Base-by-base conservation (phyloP, 1,139 yeast genomes). In the Yamadazyma buinensis region DNA sequence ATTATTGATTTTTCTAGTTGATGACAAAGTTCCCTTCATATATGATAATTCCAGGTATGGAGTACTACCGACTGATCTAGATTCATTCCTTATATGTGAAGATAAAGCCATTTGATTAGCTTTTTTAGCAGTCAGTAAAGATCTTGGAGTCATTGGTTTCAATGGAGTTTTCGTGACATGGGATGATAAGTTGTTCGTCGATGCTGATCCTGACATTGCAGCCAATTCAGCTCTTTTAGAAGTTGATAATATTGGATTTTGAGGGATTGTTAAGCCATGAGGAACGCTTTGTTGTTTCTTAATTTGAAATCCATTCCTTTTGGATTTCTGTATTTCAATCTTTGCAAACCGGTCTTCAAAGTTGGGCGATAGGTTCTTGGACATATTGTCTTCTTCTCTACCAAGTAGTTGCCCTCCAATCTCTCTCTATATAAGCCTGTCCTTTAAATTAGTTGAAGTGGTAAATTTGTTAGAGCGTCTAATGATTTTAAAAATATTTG, bases 21-120 rank as follows among this genome's bases (percentile, higher is more conserved):
- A 46, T 7, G 48, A 43, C 8, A 46, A 36, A 3, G 51, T 47
- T 11, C 40, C 47, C 35, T 36, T 44, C 51, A 47, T 47, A 25
- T 46, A 47, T 5, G 47, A 41, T 14, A 43, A 24, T 14, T 35
- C 40, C 11, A 29, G 23, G 15, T 20, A 29, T 2, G 43, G 44
- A 2, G 45, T 41, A 12, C 30, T 30, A 9, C 40, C 38, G 5
- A 30, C 37, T 4, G 40, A 35, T 19, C 34, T 33, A 2, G 36
- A 15, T 13, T 37, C 40, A 20, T 34, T 32, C 7, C 30, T 30
- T n/a, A 36, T 22, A 22, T 36, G 39, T 6, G 33, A 31, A 7
- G 33, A 26, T 12, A 34, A 13, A 17, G 20, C 31, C 20, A 20
- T 35, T 8, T 18, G 21, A 15, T 22, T 23, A 9, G 23, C 11